Conservation (phyloP, 441 rosid species). For the Populus hybrid region DNA sequence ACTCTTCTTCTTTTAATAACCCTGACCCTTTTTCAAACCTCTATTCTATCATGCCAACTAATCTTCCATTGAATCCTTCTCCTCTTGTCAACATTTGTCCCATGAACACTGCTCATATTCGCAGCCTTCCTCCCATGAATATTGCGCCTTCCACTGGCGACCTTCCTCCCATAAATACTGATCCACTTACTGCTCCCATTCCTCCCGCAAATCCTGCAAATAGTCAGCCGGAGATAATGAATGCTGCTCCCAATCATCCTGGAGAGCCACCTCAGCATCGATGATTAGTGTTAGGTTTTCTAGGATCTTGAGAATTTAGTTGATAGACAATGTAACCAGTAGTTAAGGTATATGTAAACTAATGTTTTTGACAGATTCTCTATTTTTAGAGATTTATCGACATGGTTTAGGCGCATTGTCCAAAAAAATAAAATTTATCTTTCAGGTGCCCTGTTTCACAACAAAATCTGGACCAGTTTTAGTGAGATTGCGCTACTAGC, state of each 20-base stretch:
- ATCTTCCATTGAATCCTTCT: neutral
- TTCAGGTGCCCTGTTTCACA: neutral
- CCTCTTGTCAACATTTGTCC: neutral
- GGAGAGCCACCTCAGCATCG: neutral
- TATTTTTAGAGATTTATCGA: no score
- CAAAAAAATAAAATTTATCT: neutral
- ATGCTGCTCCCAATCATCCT: neutral
- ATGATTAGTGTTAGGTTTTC: neutral
- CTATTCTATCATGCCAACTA: neutral
- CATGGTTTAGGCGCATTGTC: no score
- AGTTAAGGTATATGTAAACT: no score
- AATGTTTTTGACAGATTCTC: no score
- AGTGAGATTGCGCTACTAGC: neutral
- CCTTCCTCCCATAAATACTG: neutral
- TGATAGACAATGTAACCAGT: neutral
- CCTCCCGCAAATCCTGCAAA: neutral
- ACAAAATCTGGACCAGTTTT: neutral
- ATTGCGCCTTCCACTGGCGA: neutral
- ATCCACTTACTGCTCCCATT: neutral
- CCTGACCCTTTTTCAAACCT: neutral
- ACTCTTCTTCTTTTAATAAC: neutral
- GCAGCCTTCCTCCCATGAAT: neutral
- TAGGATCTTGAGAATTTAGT: neutral
- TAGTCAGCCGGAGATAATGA: neutral
- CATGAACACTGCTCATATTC: no score